Conservation (phyloP, 176 grass and related monocot genomes). For the Musa troglodytarum region DNA sequence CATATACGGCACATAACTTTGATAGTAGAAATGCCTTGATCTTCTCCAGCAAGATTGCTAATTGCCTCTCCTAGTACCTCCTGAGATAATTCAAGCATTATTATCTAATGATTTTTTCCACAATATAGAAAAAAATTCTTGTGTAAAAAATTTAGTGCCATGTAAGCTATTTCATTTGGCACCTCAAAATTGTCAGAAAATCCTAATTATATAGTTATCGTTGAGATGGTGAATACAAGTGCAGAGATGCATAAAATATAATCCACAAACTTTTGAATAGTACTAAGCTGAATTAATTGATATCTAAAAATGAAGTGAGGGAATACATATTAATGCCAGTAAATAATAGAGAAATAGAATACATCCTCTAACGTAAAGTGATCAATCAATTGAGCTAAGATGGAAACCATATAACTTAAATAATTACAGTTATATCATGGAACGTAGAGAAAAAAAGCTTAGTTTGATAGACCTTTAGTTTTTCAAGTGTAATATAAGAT, state of each 20-base stretch:
- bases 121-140: not conserved
- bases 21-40: conserved; percentile 50
- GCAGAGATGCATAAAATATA: not conserved
- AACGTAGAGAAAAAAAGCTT: too few species aligned
- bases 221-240: not conserved
- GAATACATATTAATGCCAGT: not conserved
- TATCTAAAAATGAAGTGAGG: not conserved
- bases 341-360: not conserved
- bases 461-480: too few species aligned
- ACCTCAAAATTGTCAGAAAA: not conserved
- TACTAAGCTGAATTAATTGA: not conserved
- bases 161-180: too few species aligned
- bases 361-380: not conserved
- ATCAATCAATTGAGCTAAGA: not conserved
- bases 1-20: conserved; percentile 94
- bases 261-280: not conserved
- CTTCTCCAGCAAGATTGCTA: conserved; percentile 27
- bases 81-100: conserved; percentile 16
- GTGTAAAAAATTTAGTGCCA: not conserved
- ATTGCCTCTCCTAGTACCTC: conserved; percentile 42
- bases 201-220: not conserved
- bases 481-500: too few species aligned
- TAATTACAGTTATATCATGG: not conserved
- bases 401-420: not conserved
- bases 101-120: not conserved